Conservation (phyloP, 1,139 yeast species). For the Suhomyces wounanorum region DNA sequence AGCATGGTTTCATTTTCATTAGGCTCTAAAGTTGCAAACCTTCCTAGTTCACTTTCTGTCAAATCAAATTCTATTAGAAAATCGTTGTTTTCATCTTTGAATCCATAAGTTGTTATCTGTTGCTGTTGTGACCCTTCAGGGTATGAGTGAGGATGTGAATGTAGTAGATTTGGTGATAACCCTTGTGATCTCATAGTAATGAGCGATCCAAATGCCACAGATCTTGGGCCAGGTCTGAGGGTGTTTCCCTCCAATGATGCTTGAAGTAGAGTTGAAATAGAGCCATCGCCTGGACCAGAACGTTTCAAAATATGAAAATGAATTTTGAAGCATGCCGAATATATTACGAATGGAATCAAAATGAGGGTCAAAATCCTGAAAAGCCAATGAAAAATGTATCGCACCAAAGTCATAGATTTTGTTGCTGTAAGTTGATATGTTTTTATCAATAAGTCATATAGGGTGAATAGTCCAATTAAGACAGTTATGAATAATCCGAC, state of each 20-base stretch:
- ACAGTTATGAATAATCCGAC: constrained; percentile 88
- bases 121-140: constrained; percentile 77
- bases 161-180: constrained; percentile 65
- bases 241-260: constrained; percentile 60
- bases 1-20: constrained; percentile 29
- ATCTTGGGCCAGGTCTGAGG: constrained; percentile 59
- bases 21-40: constrained; percentile 35
- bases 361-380: constrained; percentile 68
- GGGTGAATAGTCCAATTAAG: constrained; percentile 81
- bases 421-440: constrained; percentile 47
- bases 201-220: constrained; percentile 60
- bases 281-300: constrained; percentile 80
- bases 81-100: constrained; percentile 67
- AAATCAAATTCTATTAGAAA: constrained; percentile 55
- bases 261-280: constrained; percentile 71
- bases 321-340: constrained; percentile 69
- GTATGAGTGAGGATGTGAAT: constrained; percentile 67
- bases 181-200: constrained; percentile 76
- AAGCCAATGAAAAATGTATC: constrained; percentile 69
- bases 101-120: constrained; percentile 77
- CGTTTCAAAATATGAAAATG: constrained; percentile 76
- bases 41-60: constrained; percentile 24
- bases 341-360: constrained; percentile 70
- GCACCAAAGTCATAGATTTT: constrained; percentile 28
- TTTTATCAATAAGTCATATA: constrained; percentile 70